A percentile compares a stretch with the other conserved stretches of the same genome.
These are phyloP conservation scores for Isabelozyma gotoi DNA, from an alignment of 805 yeast species.

Conservation along the genomic window DNA sequence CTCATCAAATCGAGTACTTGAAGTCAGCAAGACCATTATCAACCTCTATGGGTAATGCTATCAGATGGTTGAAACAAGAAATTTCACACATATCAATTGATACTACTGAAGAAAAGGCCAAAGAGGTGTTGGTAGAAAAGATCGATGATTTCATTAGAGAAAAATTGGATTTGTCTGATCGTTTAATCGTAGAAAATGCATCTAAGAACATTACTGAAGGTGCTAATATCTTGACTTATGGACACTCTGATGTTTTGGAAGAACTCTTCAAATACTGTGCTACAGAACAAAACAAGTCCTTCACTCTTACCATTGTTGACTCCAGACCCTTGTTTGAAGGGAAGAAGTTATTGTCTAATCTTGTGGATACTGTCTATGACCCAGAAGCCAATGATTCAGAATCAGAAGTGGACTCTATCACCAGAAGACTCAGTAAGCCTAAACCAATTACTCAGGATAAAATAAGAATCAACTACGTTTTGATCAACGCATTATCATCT, in stretches of 20 bases:
- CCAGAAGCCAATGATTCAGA: constrained; percentile 11
- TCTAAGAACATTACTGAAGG: constrained; percentile 72
- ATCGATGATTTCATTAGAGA: constrained; percentile 84
- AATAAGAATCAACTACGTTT: constrained; percentile 72
- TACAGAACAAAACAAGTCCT: constrained; percentile 56
- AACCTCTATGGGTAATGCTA: constrained; percentile 96
- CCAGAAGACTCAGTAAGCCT: constrained; percentile 13
- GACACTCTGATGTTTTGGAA: constrained; percentile 80
- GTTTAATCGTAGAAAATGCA: constrained; percentile 79
- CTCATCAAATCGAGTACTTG: constrained; percentile 89
- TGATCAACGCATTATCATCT: constrained; percentile 71
- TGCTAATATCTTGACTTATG: constrained; percentile 81
- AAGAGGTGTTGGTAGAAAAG: constrained; percentile 55
- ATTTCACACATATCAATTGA: constrained; percentile 81
- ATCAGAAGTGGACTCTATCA: constrained; percentile 14
- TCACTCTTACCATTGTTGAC: constrained; percentile 85
- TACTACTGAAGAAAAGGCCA: constrained; percentile 65
- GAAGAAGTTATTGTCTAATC: constrained; percentile 63
- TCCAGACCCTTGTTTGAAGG: constrained; percentile 96
- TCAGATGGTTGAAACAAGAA: constrained; percentile 94
- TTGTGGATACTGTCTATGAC: constrained; percentile 45
- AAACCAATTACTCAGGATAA: constrained; percentile 46
- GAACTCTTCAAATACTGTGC: constrained; percentile 70
- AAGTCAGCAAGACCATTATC: constrained; percentile 89
- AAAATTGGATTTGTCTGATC: constrained; percentile 79